Evolutionary conservation across 805 yeast genomes (phyloP).

Genomic region (Naumovozyma baii): DNA sequence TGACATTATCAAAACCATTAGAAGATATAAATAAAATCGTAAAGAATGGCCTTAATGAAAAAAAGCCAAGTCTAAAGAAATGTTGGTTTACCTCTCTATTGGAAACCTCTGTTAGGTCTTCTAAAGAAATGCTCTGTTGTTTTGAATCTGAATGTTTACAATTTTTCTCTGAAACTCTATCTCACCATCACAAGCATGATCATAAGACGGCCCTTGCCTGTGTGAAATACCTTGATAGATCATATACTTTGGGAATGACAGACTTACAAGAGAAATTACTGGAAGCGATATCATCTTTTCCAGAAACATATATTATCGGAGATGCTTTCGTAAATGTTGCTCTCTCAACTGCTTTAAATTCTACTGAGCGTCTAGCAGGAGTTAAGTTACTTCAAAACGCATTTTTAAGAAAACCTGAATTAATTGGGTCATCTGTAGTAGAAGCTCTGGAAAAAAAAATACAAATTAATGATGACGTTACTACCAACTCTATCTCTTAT

Average conservation of each 20-base stretch:
- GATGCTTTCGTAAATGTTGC: conserved; percentile 41
- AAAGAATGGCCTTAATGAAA: conserved; percentile 53
- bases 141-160: conserved; percentile 21
- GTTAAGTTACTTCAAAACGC: conserved; percentile 27
- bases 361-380: conserved; percentile 31
- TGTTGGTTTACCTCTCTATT: conserved; percentile 52
- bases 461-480: conserved; percentile 10
- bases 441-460: conserved; percentile 33
- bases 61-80: conserved; percentile 52
- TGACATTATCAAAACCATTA: conserved; percentile 21
- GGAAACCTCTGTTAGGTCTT: conserved; percentile 16
- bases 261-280: conserved; percentile 6
- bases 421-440: conserved; percentile 38
- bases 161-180: conserved; percentile 30
- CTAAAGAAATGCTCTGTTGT: conserved; percentile 31
- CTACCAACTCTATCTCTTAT: conserved; percentile 19
- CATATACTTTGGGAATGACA: conserved; percentile 5
- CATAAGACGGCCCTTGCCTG: conserved; percentile 26
- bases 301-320: conserved; percentile 29
- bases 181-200: conserved; percentile 33
- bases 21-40: conserved; percentile 30
- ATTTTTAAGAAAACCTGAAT: conserved; percentile 30
- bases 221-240: conserved; percentile 15
- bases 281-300: conserved; percentile 7
- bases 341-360: conserved; percentile 33